Evolutionary conservation across 768 basidiomycete species (phyloP), one percentile per base, ranked within the genome.

Genomic region (Obba rivulosa): DNA sequence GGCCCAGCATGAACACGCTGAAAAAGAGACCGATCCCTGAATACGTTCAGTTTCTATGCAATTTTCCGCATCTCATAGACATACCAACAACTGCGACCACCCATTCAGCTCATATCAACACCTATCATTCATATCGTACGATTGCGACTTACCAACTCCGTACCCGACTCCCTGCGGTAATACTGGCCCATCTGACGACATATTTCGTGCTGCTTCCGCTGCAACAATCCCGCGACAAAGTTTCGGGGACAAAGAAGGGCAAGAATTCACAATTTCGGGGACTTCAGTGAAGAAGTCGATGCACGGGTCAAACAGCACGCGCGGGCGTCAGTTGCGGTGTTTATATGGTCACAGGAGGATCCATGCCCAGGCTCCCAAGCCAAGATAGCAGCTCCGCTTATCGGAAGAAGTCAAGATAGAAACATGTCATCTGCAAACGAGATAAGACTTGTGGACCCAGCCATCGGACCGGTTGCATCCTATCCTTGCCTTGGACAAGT

Each of bases 1-100:
- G 60, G 41, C 75, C 61, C 22, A 90, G 59, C 88, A 91, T 91
- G 59, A 92, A 82, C 8, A 69, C 83, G 55, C 85, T 85, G 68
- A 92, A 94, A 66, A 92, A 92, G 36, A 93, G 66, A 18, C 91
- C 91, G 54, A 94, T 93, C 34, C 91, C 91, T 85, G 48, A 23
- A 41, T 14, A 41, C 43, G 22, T 10, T 28, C 23, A 16, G 24
- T 18, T 31, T 20, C 1, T 34, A 9, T 18, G 14, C 13, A 18
- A 18, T 28, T 2, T 24, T 11, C 20, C 16, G 18, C 21, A 14
- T 14, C 17, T n/a, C 11, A 22, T 5, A 42, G 14, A 47, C 56
- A 38, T 56, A 79, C 79, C 79, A 48, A 81, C 72, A 54, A 80
- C 79, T 80, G 55, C 18, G 34, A 4, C 3, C 18, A 36, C 16